phyloP scores from a whole-genome alignment of 129 eudicot genomes.

The Escallonia rubra region DNA sequence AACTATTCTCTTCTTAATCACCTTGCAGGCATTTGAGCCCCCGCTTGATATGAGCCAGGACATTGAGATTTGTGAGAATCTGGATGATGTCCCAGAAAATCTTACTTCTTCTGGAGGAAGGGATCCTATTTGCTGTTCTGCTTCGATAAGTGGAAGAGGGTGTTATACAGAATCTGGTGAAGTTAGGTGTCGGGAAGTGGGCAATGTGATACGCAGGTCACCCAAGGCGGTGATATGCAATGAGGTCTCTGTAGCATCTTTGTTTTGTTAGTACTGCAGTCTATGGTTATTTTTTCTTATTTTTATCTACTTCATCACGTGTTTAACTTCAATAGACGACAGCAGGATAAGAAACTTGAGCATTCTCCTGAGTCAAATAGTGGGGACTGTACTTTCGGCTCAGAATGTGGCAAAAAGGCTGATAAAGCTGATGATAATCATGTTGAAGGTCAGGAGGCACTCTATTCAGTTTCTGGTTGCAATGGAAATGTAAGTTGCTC shows the following conservation, averaged over 20 bases:
- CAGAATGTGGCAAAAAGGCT: constrained; percentile 18
- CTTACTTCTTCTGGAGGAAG: constrained; percentile 30
- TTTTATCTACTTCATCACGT: constrained; percentile 18
- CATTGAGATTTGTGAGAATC: constrained; percentile 36
- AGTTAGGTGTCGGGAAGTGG: constrained; percentile 23
- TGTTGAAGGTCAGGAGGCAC: constrained; percentile 15
- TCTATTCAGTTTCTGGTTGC: constrained; percentile 18
- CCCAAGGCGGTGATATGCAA: constrained; percentile 13
- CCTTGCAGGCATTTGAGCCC: constrained; percentile 85
- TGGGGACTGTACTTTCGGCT: constrained; percentile 23
- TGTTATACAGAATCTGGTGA: constrained; percentile 24
- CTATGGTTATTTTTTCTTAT: constrained; percentile 19
- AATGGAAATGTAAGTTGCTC: constrained; percentile 42
- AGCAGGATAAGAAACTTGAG: constrained; percentile 41
- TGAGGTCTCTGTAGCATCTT: constrained; percentile 16
- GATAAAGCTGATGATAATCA: constrained; percentile 22
- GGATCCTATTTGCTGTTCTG: constrained; percentile 32
- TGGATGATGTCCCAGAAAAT: constrained; percentile 33
- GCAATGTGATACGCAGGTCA: constrained; percentile 10
- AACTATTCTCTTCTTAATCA: constrained; percentile 3
- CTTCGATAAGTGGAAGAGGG: constrained; percentile 29
- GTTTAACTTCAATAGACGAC: constrained; percentile 32
- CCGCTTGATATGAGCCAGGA: constrained; percentile 89
- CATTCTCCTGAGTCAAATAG: constrained; percentile 22
- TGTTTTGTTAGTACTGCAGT: background rate